Evolutionary conservation across 2,329 filamentous ascomycete species (phyloP).

Genomic region (Penicillium sp.): DNA sequence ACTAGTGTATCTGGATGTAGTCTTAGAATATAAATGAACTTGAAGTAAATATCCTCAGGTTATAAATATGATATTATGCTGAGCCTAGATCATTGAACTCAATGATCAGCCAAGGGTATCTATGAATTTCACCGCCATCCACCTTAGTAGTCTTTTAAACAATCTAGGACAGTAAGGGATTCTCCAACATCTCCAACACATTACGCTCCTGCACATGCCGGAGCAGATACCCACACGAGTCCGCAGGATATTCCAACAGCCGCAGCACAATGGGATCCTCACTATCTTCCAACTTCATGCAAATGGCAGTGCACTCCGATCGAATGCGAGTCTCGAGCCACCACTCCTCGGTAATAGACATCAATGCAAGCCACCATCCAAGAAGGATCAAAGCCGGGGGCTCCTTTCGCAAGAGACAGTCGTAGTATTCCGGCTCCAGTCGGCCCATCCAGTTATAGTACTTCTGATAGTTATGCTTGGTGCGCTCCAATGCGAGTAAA

Average conservation of each 20-base stretch:
- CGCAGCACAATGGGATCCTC: conserved; percentile 32
- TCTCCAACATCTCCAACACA: background rate
- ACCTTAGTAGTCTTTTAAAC: background rate
- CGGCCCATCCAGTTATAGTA: conserved; percentile 42
- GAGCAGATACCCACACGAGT: conserved; percentile 37
- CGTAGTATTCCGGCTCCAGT: conserved; percentile 34
- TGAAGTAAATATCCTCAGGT: no score
- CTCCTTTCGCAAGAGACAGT: conserved; percentile 35
- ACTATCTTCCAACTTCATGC: conserved; percentile 40
- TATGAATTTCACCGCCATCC: background rate
- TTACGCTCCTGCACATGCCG: conserved; percentile 26
- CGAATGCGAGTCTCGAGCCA: conserved; percentile 37
- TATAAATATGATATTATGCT: no score
- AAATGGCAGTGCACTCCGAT: conserved; percentile 43
- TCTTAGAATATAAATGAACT: no score
- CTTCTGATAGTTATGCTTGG: conserved; percentile 25
- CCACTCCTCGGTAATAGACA: conserved; percentile 30
- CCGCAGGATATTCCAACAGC: conserved; percentile 39
- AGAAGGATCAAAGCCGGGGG: conserved; percentile 38
- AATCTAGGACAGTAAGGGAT: background rate
- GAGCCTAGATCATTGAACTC: no score
- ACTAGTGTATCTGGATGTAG: no score
- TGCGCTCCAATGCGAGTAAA: conserved; percentile 34
- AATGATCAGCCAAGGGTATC: no score
- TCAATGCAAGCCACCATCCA: conserved; percentile 40